Base-by-base conservation (phyloP, 208 protist species). In the Trypanosoma vivax region DNA sequence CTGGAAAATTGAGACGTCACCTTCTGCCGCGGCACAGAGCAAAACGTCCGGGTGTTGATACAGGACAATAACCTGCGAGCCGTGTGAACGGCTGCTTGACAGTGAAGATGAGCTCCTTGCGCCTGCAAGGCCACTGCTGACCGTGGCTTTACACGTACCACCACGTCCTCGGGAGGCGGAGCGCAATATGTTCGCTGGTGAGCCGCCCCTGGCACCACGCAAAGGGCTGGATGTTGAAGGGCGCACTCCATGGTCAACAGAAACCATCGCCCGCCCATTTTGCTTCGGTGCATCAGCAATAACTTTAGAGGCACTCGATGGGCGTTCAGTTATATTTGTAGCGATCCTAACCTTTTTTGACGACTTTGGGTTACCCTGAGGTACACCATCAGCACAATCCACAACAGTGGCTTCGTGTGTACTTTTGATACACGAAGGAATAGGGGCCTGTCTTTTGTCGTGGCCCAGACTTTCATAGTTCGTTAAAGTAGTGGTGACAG, bases 1-100 rank as follows among this genome's bases (percentile, higher is more conserved):
- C n/a, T 53, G 51, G 55, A 89, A 87, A 10, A 83, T 41, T 10
- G 33, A 64, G 13, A 73, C 23, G 40, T 83, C 60, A 0, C 50
- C 19, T 9, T 70, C 69, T 19, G 40, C 64, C 10, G 75, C 75
- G 3, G 82, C 82, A 5, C 55, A 68, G 18, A 82, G 61, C 47
- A 82, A 46, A 14, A 54, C 50, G 42, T 67, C 66, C 30, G 65
- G 37, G 43, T 50, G 45, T 11, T 66, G 42, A 31, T 45, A 50
- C 16, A 65, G 16, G 1, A 60, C 4, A 16, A 49, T 31, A 30
- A 48, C 57, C 42, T 65, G 66, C 13, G 52, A 49, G 42, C 37
- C 51, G 55, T 31, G 16, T 45, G 27, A 53, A 42, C 38, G 56
- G 31, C 2, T 33, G 29, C n/a, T 35, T 56, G 47, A n/a, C n/a